A percentile compares a stretch with the other conserved stretches of the same genome.
These are phyloP conservation scores for Apiospora aurea DNA, from an alignment of 2,329 filamentous ascomycete genomes.

Conservation along the genomic window DNA sequence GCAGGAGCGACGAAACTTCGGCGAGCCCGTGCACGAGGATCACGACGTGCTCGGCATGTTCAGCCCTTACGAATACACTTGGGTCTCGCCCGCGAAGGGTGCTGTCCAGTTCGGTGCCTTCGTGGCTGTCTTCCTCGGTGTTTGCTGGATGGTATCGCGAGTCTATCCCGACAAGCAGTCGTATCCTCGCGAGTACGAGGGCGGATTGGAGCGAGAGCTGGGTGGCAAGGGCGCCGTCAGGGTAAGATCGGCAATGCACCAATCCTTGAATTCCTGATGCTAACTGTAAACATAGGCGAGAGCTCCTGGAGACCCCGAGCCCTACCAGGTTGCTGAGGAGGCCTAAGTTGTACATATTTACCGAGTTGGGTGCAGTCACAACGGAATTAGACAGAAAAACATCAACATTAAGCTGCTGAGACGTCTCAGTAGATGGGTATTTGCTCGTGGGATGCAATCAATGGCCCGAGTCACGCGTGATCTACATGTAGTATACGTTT, in stretches of 20 bases:
- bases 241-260: slow-evolving; percentile 54
- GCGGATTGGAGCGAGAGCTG: slow-evolving; percentile 76
- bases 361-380: slow-evolving; percentile 13
- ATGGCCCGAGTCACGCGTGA: neutral
- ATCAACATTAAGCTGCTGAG: neutral
- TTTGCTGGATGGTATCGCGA: slow-evolving; percentile 72
- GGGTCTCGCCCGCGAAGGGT: slow-evolving; percentile 75
- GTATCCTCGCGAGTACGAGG: slow-evolving; percentile 74
- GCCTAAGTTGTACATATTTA: slow-evolving; percentile 42
- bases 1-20: slow-evolving; percentile 96
- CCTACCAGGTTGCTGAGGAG: slow-evolving; percentile 46
- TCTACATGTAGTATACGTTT: neutral
- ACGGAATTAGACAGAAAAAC: slow-evolving; percentile 10
- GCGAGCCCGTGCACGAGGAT: slow-evolving; percentile 96
- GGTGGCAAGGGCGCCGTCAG: slow-evolving; percentile 72
- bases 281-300: slow-evolving; percentile 53
- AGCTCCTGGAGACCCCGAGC: slow-evolving; percentile 61
- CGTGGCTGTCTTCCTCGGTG: slow-evolving; percentile 65
- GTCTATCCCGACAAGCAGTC: slow-evolving; percentile 77
- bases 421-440: slow-evolving; percentile 1
- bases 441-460: neutral
- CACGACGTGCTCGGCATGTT: slow-evolving; percentile 93
- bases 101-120: slow-evolving; percentile 73
- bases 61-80: slow-evolving; percentile 87
- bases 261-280: neutral